Base-by-base conservation (phyloP, 768 basidiomycete genomes). In the Tylopilus sp. region DNA sequence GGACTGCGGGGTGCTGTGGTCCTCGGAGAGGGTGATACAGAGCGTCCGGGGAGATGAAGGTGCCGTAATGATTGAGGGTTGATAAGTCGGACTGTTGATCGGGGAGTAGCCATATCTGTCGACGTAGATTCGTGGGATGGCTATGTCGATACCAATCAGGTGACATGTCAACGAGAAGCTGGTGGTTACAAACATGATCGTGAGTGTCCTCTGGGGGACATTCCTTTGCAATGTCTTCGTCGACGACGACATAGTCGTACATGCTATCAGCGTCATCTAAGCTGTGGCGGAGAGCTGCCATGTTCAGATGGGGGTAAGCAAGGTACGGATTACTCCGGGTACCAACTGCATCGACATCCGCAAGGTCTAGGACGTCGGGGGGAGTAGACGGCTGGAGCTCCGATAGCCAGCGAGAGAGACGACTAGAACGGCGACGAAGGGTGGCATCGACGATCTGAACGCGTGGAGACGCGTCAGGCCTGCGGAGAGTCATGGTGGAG, bases 201-300 rank as follows among this genome's bases (percentile, higher is more conserved):
- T 50, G 34, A 17, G 56, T 14, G 11, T 48, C 45, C 42, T 65
- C 61, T 54, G 55, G 48, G 11, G 59, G 60, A 40, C 66, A 61
- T 49, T 71, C 68, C 11, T 57, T 53, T 6, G 63, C 63, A 12
- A 65, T 61, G 42, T 61, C 65, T 30, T 67, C 69, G 48, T 73
- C 72, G 46, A 78, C 66, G 45, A 78, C 55, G 52, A 78, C 73
- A 56, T 73, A 78, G 52, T 74, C 72, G 21, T 76, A 69, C 53
- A 70, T 58, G 46, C 71, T 71, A 29, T 63, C 66, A 13, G 57
- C 60, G 37, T 73, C 75, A 50, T 74, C 72, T 6, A 57, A 48
- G 43, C 63, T 64, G 28, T 47, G 65, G 41, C 59, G 57, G 44
- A 71, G 55, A 25, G 71, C 54, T 19, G 67, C 59, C 52, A 62